These are phyloP conservation scores for Podaxis sp. DNA, from an alignment of 768 basidiomycete genomes.

Conservation along the genomic window DNA sequence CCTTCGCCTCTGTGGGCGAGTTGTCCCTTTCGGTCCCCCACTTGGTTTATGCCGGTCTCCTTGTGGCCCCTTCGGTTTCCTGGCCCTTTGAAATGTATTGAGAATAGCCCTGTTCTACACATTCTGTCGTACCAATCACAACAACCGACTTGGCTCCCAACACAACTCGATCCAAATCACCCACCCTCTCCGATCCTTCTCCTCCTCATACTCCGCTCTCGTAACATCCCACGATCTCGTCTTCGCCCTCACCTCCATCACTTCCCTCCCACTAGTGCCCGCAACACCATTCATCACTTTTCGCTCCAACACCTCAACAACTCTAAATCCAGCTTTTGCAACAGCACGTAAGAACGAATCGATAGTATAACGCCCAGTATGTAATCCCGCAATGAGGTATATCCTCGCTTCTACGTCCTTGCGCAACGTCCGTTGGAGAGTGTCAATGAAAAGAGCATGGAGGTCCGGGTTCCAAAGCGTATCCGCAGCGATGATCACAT, in stretches of 20 bases:
- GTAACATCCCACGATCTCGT: conserved; percentile 47
- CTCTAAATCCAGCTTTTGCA: conserved; percentile 35
- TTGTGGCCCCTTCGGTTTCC: not conserved
- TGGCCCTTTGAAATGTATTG: not conserved
- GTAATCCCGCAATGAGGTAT: conserved; percentile 69
- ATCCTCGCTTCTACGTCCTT: conserved; percentile 41
- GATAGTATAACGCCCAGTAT: conserved; percentile 73
- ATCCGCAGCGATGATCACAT: conserved; percentile 69
- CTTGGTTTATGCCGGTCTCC: not conserved
- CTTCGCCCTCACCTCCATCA: not conserved
- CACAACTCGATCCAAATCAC: conserved; percentile 60
- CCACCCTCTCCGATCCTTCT: conserved; percentile 67
- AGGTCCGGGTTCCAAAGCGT: conserved; percentile 72
- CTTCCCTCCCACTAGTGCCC: conserved; percentile 18
- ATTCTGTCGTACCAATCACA: not conserved
- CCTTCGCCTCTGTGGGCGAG: no score
- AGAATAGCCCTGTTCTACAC: not conserved
- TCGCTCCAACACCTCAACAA: conserved; percentile 45
- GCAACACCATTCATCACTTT: conserved; percentile 24
- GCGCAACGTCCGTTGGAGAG: conserved; percentile 45
- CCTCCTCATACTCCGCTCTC: conserved; percentile 51
- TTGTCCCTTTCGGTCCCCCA: not conserved
- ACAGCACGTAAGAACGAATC: conserved; percentile 48
- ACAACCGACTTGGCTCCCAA: conserved; percentile 1
- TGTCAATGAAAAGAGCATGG: conserved; percentile 49